Evolutionary conservation across 2,329 filamentous ascomycete species (phyloP).

Genomic region (Trichophyton equinum): DNA sequence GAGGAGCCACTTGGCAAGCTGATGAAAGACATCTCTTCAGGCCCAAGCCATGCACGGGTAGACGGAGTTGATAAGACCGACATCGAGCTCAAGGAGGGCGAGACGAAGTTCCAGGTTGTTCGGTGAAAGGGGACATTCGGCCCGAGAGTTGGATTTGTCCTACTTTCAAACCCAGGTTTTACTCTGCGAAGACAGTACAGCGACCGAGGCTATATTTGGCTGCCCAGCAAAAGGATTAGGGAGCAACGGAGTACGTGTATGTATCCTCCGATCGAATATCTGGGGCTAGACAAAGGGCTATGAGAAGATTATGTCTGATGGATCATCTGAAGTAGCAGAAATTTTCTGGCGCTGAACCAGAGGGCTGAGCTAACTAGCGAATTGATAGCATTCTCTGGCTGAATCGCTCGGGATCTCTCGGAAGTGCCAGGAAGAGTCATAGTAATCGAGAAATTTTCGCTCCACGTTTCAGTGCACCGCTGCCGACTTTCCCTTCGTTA

Average conservation of each 20-base stretch:
- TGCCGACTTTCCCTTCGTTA: not conserved
- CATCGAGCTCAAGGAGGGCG: conserved; percentile 52
- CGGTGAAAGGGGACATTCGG: not conserved
- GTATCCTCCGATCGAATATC: not conserved
- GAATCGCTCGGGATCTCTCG: not conserved
- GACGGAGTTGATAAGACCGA: conserved; percentile 59
- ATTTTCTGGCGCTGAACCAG: not conserved
- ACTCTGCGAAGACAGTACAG: not conserved
- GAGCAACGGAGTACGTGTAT: not conserved
- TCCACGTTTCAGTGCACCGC: not conserved
- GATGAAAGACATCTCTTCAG: conserved; percentile 60
- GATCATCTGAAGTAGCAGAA: conserved; percentile 1
- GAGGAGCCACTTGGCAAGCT: conserved; percentile 54
- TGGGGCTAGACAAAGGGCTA: not conserved
- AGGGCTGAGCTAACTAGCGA: not conserved
- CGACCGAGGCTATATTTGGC: not conserved
- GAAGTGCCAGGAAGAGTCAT: not conserved
- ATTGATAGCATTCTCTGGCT: not conserved
- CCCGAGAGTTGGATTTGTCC: not conserved
- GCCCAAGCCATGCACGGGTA: conserved; percentile 60
- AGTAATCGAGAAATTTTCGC: not conserved
- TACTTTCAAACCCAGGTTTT: not conserved
- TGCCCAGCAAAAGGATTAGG: too few species aligned
- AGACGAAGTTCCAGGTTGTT: conserved; percentile 50
- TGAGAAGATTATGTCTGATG: not conserved